Evolutionary conservation across 768 basidiomycete species (phyloP).

Genomic region (Myochromella boudieri): DNA sequence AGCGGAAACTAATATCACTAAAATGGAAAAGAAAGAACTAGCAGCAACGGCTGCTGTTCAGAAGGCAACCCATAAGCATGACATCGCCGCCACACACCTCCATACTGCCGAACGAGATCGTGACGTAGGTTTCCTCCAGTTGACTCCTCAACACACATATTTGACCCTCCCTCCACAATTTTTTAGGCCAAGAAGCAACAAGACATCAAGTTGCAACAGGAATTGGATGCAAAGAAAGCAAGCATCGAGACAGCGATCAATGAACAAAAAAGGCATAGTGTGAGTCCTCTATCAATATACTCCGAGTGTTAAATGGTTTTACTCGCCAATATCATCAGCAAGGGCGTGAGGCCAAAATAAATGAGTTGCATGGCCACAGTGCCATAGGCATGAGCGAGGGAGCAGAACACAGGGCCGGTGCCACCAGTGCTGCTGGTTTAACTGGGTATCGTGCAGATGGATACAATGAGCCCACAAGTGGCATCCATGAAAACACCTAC

Average conservation of each 20-base stretch:
- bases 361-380: constrained; percentile 2
- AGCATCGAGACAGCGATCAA: constrained; percentile 22
- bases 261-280: constrained; percentile 23
- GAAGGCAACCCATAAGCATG: constrained; percentile 46
- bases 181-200: constrained; percentile 15
- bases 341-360: constrained; percentile 8
- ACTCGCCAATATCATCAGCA: too few relatives aligned
- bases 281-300: constrained; percentile 11
- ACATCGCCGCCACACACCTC: constrained; percentile 37
- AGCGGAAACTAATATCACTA: constrained; percentile 26
- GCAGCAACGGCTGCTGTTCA: constrained; percentile 42
- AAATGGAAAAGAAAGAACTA: constrained; percentile 50
- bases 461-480: too few relatives aligned
- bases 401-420: not conserved
- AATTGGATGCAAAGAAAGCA: constrained; percentile 22
- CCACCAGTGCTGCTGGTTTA: not conserved
- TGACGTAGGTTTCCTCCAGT: constrained; percentile 2
- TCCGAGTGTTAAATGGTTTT: too few relatives aligned
- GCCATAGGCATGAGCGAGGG: not conserved
- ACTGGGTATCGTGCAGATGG: too few relatives aligned
- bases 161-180: not conserved
- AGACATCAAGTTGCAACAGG: constrained; percentile 19
- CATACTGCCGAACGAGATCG: constrained; percentile 14
- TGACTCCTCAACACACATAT: too few relatives aligned
- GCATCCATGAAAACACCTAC: too few relatives aligned